Conservation (phyloP, 2,329 filamentous ascomycete genomes). For the Aureobasidium sp. region DNA sequence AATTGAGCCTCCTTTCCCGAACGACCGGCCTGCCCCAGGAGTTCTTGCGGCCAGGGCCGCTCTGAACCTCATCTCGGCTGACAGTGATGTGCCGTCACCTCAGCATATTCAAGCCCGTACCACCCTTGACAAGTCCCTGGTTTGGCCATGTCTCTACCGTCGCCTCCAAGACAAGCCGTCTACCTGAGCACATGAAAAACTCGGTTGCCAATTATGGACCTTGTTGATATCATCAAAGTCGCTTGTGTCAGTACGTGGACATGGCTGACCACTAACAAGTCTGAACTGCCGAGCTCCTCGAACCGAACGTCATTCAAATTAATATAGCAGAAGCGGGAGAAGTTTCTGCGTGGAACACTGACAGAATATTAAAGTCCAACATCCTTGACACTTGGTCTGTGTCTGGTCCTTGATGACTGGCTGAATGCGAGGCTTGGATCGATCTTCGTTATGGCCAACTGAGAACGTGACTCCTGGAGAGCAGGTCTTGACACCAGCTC, state of each 20-base stretch:
- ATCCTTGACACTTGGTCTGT: background rate
- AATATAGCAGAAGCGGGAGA: conserved; percentile 12
- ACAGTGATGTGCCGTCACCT: background rate
- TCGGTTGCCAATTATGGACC: background rate
- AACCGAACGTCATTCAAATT: conserved; percentile 7
- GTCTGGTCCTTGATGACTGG: conserved; percentile 2
- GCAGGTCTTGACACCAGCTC: background rate
- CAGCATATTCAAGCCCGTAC: background rate
- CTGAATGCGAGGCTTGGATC: background rate
- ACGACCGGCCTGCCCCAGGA: conserved; percentile 1
- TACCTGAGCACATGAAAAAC: background rate
- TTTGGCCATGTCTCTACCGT: background rate
- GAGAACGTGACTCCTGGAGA: background rate
- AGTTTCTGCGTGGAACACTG: conserved; percentile 11
- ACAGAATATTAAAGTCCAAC: background rate
- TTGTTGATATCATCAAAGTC: background rate
- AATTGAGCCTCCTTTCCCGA: background rate
- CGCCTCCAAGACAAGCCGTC: background rate
- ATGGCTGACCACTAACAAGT: background rate
- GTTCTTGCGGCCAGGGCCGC: background rate
- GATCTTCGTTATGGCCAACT: background rate
- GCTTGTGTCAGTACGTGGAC: conserved; percentile 3
- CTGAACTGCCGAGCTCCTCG: background rate
- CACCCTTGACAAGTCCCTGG: background rate
- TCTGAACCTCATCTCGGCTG: conserved; percentile 8